These are phyloP conservation scores for Lactarius psammicola DNA, from an alignment of 768 basidiomycete species.

Conservation along the genomic window DNA sequence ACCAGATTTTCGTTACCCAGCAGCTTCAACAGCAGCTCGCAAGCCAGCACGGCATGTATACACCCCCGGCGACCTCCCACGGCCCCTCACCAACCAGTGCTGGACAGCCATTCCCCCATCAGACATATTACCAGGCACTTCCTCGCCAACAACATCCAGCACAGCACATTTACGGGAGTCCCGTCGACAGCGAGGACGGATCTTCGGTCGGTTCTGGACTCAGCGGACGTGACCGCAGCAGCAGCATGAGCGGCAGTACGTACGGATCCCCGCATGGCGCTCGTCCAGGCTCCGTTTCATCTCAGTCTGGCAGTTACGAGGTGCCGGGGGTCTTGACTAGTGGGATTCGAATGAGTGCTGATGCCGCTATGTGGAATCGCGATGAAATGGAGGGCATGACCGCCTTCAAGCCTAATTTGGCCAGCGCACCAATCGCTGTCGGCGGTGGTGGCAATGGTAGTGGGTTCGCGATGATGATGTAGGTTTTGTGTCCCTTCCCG, in stretches of 20 bases:
- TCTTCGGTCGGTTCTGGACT: conserved; percentile 41
- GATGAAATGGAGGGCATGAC: conserved; percentile 36
- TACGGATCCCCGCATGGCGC: conserved; percentile 36
- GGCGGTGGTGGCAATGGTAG: conserved; percentile 38
- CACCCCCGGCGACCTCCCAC: conserved; percentile 23
- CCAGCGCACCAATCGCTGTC: conserved; percentile 38
- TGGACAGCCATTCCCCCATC: conserved; percentile 28
- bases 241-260: conserved; percentile 39
- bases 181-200: conserved; percentile 41
- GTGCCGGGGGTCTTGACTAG: conserved; percentile 33
- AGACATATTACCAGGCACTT: conserved; percentile 31
- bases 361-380: conserved; percentile 32
- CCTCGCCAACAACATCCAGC: conserved; percentile 36
- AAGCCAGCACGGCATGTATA: conserved; percentile 20
- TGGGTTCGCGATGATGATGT: conserved; percentile 44
- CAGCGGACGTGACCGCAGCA: conserved; percentile 37
- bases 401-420: conserved; percentile 37
- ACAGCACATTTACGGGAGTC: conserved; percentile 33
- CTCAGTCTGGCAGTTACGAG: conserved; percentile 39
- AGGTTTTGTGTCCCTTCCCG: conserved; percentile 3
- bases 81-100: conserved; percentile 24
- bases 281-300: conserved; percentile 27
- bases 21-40: conserved; percentile 27
- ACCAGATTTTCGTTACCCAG: conserved; percentile 25
- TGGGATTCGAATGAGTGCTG: conserved; percentile 31